Conservation (phyloP, 1,284 basidiomycete species). For the Apiotrichum domesticum region DNA sequence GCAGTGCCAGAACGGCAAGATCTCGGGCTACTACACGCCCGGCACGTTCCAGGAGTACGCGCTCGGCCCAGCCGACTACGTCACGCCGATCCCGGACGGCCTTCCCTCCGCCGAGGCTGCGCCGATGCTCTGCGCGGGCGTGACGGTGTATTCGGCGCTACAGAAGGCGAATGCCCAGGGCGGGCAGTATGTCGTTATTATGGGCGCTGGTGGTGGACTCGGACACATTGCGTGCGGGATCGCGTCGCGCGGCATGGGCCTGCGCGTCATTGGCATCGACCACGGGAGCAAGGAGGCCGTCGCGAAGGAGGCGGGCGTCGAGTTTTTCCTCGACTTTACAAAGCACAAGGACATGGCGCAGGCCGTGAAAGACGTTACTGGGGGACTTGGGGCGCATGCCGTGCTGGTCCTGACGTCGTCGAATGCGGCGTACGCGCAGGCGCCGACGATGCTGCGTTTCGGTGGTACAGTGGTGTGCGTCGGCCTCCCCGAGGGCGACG, state of each 20-base stretch:
- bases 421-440: conserved; percentile 60
- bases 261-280: conserved; percentile 15
- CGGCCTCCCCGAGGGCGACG: conserved; percentile 55
- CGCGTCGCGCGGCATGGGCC: conserved; percentile 8
- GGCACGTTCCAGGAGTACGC: conserved; percentile 78
- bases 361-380: conserved; percentile 40
- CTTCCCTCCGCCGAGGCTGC: conserved; percentile 65
- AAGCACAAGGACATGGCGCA: conserved; percentile 31
- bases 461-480: conserved; percentile 65
- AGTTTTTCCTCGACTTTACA: conserved; percentile 73
- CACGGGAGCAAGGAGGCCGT: conserved; percentile 54
- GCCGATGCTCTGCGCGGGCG: conserved; percentile 71
- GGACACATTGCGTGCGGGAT: conserved; percentile 54
- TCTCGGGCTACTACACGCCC: conserved; percentile 49
- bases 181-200: conserved; percentile 73
- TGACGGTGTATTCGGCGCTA: conserved; percentile 63
- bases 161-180: conserved; percentile 61
- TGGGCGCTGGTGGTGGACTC: conserved; percentile 46
- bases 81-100: conserved; percentile 67
- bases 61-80: conserved; percentile 49
- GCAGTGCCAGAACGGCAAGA: conserved; percentile 5
- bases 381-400: conserved; percentile 66
- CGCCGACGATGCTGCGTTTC: conserved; percentile 60
- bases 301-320: conserved; percentile 62
- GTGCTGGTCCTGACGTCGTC: conserved; percentile 57